A percentile compares a stretch with the other conserved stretches of the same genome.
These are phyloP conservation scores for Entophlyctis helioformis DNA, from an alignment of 192 early-diverging fungal species.

Conservation along the genomic window DNA sequence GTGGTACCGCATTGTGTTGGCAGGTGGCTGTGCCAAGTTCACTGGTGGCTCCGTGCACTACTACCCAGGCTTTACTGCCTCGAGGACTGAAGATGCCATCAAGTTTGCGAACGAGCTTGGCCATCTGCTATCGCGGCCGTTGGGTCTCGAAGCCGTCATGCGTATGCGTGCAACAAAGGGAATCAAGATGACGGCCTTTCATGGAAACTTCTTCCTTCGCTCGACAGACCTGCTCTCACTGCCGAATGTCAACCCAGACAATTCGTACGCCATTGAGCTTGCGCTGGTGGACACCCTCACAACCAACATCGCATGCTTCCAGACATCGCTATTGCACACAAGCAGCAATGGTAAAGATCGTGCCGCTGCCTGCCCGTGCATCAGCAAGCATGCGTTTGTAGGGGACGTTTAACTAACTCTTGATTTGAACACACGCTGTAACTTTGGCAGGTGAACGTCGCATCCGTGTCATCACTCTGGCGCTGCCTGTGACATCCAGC, in stretches of 20 bases:
- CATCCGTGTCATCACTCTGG: conserved; percentile 84
- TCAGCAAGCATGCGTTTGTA: no score
- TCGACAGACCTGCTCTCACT: conserved; percentile 83
- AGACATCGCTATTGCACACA: conserved; percentile 88
- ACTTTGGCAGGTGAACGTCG: conserved; percentile 75
- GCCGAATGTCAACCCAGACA: conserved; percentile 88
- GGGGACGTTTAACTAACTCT: no score
- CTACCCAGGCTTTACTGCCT: conserved; percentile 82
- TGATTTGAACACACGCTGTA: conserved; percentile 3
- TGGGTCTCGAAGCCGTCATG: conserved; percentile 87
- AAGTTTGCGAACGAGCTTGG: conserved; percentile 77
- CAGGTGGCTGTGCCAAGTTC: conserved; percentile 63
- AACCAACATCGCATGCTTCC: conserved; percentile 77
- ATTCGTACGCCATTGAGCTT: conserved; percentile 77
- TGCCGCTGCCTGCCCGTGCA: no score
- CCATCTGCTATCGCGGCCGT: conserved; percentile 62
- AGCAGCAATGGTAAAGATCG: conserved; percentile 62
- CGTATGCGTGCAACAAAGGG: conserved; percentile 85
- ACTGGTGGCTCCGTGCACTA: conserved; percentile 83
- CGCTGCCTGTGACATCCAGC: conserved; percentile 73
- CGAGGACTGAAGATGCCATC: conserved; percentile 65
- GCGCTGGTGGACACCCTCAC: conserved; percentile 63
- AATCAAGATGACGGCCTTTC: conserved; percentile 76
- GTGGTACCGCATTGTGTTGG: no score
- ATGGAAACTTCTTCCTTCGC: conserved; percentile 96